phyloP scores from a whole-genome alignment of 2,329 filamentous ascomycete genomes.

The Fusarium burgessii region DNA sequence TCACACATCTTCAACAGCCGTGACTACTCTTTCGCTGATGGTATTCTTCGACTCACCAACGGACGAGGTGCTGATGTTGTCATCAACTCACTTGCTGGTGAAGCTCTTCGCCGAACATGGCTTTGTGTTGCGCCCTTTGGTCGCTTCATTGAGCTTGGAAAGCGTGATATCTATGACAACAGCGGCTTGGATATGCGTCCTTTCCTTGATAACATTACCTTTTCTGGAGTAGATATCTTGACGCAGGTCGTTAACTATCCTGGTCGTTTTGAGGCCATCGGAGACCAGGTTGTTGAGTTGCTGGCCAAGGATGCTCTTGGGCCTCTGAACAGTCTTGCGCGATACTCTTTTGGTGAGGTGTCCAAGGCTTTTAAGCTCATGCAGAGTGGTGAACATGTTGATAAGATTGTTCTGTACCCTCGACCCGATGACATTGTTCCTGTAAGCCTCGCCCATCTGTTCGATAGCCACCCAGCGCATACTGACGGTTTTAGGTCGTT shows the following conservation, averaged over 20 bases:
- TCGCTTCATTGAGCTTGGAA: constrained; percentile 51
- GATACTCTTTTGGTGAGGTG: constrained; percentile 16
- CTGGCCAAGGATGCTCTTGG: constrained; percentile 13
- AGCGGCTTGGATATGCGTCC: background rate
- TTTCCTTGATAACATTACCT: background rate
- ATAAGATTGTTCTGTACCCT: constrained; percentile 22
- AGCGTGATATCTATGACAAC: constrained; percentile 12
- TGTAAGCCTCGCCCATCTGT: background rate
- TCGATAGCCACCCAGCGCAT: no score
- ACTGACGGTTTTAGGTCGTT: background rate
- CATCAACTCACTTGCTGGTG: constrained; percentile 51
- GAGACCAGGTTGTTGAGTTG: background rate
- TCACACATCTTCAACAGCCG: background rate
- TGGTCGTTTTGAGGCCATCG: background rate
- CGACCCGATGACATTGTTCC: background rate
- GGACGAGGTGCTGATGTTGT: constrained; percentile 51
- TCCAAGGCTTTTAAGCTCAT: constrained; percentile 35
- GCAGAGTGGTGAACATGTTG: constrained; percentile 35
- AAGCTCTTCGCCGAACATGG: constrained; percentile 52
- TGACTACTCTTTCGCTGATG: background rate
- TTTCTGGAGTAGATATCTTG: background rate
- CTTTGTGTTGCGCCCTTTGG: constrained; percentile 36
- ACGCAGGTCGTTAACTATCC: background rate
- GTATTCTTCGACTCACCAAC: background rate
- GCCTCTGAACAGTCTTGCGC: constrained; percentile 7